These are phyloP conservation scores for Pelagophyceae sp. DNA, from an alignment of 352 stramenopile genomes.

Conservation along the genomic window DNA sequence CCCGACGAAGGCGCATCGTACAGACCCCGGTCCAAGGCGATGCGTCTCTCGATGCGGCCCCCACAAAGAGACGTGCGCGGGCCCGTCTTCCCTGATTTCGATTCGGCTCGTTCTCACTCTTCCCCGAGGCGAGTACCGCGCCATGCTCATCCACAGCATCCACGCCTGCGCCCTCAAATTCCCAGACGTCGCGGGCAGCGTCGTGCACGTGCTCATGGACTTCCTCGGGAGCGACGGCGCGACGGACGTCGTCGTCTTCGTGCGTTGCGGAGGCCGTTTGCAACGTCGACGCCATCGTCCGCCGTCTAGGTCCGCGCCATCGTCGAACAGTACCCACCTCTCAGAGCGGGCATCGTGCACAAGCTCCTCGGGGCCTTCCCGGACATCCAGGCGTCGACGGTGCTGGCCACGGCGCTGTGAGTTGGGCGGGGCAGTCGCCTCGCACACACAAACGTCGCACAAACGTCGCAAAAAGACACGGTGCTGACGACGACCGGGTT, in stretches of 20 bases:
- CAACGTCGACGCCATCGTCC: too few species aligned
- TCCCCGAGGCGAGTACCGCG: conserved; percentile 87
- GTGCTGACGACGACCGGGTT: too few species aligned
- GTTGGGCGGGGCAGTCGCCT: too few species aligned
- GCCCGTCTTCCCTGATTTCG: too few species aligned
- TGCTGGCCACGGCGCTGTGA: conserved; percentile 94
- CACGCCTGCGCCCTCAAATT: conserved; percentile 94
- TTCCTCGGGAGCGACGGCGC: conserved; percentile 89
- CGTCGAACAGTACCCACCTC: conserved; percentile 85
- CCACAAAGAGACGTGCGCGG: conserved; percentile 1
- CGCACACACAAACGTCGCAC: too few species aligned
- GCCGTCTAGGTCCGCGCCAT: too few species aligned
- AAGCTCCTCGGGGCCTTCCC: conserved; percentile 87
- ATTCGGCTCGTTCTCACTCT: too few species aligned
- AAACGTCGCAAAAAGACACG: too few species aligned
- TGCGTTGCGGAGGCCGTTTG: too few species aligned
- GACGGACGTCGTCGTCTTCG: conserved; percentile 96
- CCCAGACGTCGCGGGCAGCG: conserved; percentile 88
- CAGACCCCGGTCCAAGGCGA: too few species aligned
- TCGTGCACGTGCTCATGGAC: conserved; percentile 98
- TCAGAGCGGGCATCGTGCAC: conserved; percentile 78
- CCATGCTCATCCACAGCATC: conserved; percentile 95
- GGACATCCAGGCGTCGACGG: conserved; percentile 82
- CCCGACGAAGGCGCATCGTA: too few species aligned
- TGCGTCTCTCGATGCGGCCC: too few species aligned